Percentiles rank a stretch among this genome's conserved stretches.
These are phyloP conservation scores for Pseudozyma pruni DNA, from an alignment of 1,284 basidiomycete species.

Conservation along the genomic window DNA sequence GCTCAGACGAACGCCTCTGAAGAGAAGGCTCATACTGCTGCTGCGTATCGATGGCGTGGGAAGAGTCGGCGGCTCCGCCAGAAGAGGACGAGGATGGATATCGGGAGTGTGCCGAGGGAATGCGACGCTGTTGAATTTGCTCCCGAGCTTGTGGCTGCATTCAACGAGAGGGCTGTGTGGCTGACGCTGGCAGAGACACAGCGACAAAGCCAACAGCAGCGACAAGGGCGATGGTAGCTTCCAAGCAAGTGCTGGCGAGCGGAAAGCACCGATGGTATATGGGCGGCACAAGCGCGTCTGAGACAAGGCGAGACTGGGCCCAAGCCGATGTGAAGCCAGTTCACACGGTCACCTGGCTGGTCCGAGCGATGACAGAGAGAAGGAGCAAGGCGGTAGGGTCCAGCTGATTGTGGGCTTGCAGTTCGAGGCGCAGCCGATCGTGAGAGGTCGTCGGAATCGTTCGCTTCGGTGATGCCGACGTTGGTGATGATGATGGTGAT, in stretches of 20 bases:
- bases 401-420: too few species aligned
- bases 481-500: conserved; percentile 8
- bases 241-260: too few species aligned
- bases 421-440: too few species aligned
- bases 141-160: conserved; percentile 35
- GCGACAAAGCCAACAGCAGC: conserved; percentile 22
- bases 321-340: too few species aligned
- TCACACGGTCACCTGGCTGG: too few species aligned
- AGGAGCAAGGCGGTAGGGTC: too few species aligned
- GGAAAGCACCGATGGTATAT: too few species aligned
- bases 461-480: not conserved
- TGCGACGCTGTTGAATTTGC: conserved; percentile 11
- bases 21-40: conserved; percentile 5
- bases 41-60: conserved; percentile 16
- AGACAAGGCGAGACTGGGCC: too few species aligned
- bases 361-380: too few species aligned
- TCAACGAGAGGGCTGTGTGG: conserved; percentile 19
- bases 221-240: not conserved
- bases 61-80: conserved; percentile 12
- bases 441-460: not conserved
- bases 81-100: conserved; percentile 25
- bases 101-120: conserved; percentile 15
- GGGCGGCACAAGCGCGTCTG: too few species aligned
- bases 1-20: conserved; percentile 18
- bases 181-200: conserved; percentile 14